Base-by-base conservation (phyloP, 257 asterid species). In the Scutellaria baicalensis region DNA sequence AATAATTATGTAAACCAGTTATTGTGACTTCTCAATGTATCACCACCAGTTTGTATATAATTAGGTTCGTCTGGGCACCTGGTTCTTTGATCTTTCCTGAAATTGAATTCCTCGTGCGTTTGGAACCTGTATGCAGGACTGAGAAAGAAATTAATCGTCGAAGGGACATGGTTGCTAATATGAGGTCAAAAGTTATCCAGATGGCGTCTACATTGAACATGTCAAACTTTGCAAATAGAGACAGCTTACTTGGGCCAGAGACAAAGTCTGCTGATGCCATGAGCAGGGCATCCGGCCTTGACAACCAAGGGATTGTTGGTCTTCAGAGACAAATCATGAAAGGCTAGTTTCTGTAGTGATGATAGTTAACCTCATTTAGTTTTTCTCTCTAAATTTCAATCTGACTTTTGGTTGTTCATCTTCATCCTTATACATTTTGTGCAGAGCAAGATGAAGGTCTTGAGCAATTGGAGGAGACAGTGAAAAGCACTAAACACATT, bases 371-470 rank as follows among this genome's bases (percentile, higher is more conserved):
- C 64, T 74, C 58, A 70, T 51, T 42, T 86, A 17, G 73, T 84
- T 54, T 88, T 57, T 57, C 62, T 50, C 48, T 23, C 17, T 33
- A 51, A 27, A 45, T 18, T 44, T 70, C 9, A 39, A 21, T 36
- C 55, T 52, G 59, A 23, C 6, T 44, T 76, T 70, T 9, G 42
- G 59, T 38, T 39, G 68, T 59, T 65, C 58, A 17, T 40, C 50
- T 64, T 71, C 71, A 44, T 50, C 42, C 47, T 64, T 31, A 45
- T 49, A n/a, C 48, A 45, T 40, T 51, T 43, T 67, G 35, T 74
- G 59, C 91, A 94, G 99, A 94, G 70, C 99, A 94, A 86, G 97
- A 94, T 43, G 95, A 88, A 71, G 97, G 91, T 71, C 96, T 94
- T 66, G 97, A 86, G 81, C 79, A 84, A 69, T 61, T 94, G 87